Conservation (phyloP, 2,329 filamentous ascomycete species). For the Aquanectria penicillioides region DNA sequence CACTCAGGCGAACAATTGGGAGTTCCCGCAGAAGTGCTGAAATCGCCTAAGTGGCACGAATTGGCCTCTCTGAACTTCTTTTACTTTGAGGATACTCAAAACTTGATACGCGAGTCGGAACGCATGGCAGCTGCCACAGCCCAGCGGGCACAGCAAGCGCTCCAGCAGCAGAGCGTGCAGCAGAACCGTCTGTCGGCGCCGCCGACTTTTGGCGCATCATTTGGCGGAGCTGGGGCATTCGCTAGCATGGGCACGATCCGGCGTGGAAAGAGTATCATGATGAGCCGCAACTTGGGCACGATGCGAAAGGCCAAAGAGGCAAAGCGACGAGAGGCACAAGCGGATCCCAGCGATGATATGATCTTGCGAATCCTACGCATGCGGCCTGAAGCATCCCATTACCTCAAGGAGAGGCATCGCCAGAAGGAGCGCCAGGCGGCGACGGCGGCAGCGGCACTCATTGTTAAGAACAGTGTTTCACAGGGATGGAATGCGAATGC, state of each 20-base stretch:
- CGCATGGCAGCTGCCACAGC: conserved; percentile 91
- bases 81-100: conserved; percentile 93
- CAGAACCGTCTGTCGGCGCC: conserved; percentile 78
- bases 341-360: conserved; percentile 98
- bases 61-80: conserved; percentile 97
- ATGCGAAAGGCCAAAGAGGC: conserved; percentile 97
- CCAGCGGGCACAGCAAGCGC: conserved; percentile 77
- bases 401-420: conserved; percentile 88
- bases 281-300: conserved; percentile 91
- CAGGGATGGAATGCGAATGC: conserved; percentile 63
- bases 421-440: conserved; percentile 95
- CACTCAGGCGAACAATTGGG: conserved; percentile 82
- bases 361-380: conserved; percentile 94
- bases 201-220: conserved; percentile 52
- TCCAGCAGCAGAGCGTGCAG: conserved; percentile 56
- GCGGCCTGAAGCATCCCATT: conserved; percentile 87
- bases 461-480: conserved; percentile 88
- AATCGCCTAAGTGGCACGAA: conserved; percentile 98
- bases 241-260: conserved; percentile 76
- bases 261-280: conserved; percentile 85
- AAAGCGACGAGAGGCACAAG: conserved; percentile 93
- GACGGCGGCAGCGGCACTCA: conserved; percentile 89
- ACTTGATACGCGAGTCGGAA: conserved; percentile 93
- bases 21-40: conserved; percentile 89
- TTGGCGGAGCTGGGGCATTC: conserved; percentile 54